Percentiles rank a stretch among this genome's conserved stretches.
Evolutionary conservation across 2,329 filamentous ascomycete genomes (phyloP).

Genomic region (Fusarium sp.): DNA sequence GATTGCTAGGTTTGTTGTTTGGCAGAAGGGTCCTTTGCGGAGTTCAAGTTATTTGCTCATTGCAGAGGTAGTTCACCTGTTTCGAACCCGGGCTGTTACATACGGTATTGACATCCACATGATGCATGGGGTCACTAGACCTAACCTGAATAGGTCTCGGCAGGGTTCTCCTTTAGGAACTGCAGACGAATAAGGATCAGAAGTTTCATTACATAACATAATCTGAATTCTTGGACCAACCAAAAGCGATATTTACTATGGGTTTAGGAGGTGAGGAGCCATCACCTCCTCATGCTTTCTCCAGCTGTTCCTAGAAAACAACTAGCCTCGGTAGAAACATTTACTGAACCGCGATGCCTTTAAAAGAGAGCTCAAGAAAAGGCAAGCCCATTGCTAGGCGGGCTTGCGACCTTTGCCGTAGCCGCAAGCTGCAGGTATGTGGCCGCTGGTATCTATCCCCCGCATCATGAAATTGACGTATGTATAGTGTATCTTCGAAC

Average conservation of each 20-base stretch:
- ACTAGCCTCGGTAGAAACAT: not conserved
- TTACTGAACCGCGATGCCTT: not conserved
- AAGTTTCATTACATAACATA: no score
- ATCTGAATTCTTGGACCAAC: no score
- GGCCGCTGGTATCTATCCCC: not conserved
- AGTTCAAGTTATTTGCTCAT: not conserved
- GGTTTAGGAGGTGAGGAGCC: no score
- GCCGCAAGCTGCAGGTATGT: not conserved
- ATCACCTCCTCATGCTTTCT: not conserved
- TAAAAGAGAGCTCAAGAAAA: not conserved
- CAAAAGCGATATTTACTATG: not conserved
- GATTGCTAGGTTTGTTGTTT: not conserved
- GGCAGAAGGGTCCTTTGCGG: fast-evolving
- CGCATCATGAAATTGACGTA: not conserved
- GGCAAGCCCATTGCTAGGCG: not conserved
- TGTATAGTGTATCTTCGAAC: not conserved
- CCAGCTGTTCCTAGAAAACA: not conserved
- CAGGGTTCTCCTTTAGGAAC: not conserved
- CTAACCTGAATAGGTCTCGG: not conserved
- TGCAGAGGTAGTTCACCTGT: not conserved
- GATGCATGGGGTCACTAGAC: fast-evolving
- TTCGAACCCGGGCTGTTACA: no score
- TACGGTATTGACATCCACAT: not conserved
- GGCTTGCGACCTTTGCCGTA: not conserved
- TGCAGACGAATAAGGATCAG: no score